Evolutionary conservation across 306 rosid genomes (phyloP).

Genomic region (Senna siamea): DNA sequence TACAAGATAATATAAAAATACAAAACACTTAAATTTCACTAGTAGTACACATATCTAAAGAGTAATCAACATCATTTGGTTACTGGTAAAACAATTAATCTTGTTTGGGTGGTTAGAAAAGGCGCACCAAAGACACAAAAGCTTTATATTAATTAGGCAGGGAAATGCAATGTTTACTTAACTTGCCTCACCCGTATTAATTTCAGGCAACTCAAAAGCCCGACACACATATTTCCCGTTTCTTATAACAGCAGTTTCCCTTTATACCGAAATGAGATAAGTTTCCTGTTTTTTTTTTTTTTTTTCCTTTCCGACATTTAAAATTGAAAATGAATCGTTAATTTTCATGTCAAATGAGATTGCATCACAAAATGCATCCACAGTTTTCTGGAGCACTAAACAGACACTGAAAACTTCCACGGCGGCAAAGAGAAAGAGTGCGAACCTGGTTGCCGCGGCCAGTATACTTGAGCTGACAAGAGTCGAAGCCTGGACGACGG

Average conservation of each 20-base stretch:
- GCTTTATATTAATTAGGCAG: too few species aligned
- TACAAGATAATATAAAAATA: neutral
- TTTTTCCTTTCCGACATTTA: too few species aligned
- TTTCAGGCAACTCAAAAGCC: conserved; percentile 13
- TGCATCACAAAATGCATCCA: neutral
- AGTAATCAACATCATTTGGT: neutral
- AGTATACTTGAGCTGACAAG: conserved; percentile 97
- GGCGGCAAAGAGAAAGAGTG: neutral
- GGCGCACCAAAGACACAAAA: neutral
- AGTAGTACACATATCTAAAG: neutral
- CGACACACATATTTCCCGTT: neutral
- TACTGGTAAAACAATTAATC: neutral
- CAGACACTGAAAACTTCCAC: neutral
- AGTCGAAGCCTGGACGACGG: conserved; percentile 90
- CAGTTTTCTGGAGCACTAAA: conserved; percentile 18
- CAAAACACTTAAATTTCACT: neutral
- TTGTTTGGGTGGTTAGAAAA: neutral
- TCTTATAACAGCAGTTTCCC: neutral
- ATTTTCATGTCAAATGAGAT: neutral
- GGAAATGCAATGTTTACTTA: neutral
- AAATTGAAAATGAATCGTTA: neutral
- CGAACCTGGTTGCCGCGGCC: conserved; percentile 91
- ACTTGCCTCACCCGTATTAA: neutral
- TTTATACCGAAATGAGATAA: neutral
- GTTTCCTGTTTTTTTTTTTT: too few species aligned